Conservation (phyloP, 2,329 filamentous ascomycete species). For the Plectosphaerella sp. region DNA sequence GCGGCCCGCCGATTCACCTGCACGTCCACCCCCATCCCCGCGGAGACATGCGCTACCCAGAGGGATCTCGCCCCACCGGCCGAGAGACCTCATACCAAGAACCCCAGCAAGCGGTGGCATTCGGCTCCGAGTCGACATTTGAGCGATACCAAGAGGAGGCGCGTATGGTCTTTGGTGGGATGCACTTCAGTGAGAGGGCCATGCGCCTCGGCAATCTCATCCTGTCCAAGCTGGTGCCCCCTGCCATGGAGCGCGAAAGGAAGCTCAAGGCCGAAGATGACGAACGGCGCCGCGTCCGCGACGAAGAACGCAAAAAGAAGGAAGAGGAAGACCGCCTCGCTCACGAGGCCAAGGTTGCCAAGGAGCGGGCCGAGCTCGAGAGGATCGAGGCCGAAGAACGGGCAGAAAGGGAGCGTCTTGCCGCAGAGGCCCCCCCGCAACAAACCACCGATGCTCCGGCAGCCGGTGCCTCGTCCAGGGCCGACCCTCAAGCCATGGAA, state of each 20-base stretch:
- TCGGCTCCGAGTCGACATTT: slow-evolving; percentile 66
- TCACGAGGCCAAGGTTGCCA: slow-evolving; percentile 68
- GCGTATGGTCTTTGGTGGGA: slow-evolving; percentile 73
- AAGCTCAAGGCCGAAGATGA: slow-evolving; percentile 59
- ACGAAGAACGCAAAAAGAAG: slow-evolving; percentile 57
- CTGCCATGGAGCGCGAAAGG: slow-evolving; percentile 78
- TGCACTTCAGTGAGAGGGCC: slow-evolving; percentile 60
- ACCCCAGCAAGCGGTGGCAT: slow-evolving; percentile 71
- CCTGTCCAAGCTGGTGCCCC: slow-evolving; percentile 70
- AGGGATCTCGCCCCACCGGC: slow-evolving; percentile 33
- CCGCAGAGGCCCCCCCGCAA: slow-evolving; percentile 44
- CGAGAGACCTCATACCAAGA: slow-evolving; percentile 48
- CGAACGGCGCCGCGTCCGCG: slow-evolving; percentile 39
- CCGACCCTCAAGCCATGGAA: slow-evolving; percentile 59
- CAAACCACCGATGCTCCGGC: not conserved
- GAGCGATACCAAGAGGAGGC: slow-evolving; percentile 87
- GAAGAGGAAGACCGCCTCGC: slow-evolving; percentile 62
- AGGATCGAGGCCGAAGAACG: slow-evolving; percentile 68
- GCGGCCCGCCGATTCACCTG: slow-evolving; percentile 53
- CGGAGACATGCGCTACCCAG: slow-evolving; percentile 43
- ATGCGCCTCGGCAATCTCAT: slow-evolving; percentile 65
- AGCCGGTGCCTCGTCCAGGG: not conserved
- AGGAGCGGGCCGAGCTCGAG: slow-evolving; percentile 62
- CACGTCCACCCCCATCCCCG: slow-evolving; percentile 48
- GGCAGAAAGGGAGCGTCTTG: slow-evolving; percentile 56